Base-by-base conservation (phyloP, 176 grass and related monocot genomes). In the Musa schizocarpa region DNA sequence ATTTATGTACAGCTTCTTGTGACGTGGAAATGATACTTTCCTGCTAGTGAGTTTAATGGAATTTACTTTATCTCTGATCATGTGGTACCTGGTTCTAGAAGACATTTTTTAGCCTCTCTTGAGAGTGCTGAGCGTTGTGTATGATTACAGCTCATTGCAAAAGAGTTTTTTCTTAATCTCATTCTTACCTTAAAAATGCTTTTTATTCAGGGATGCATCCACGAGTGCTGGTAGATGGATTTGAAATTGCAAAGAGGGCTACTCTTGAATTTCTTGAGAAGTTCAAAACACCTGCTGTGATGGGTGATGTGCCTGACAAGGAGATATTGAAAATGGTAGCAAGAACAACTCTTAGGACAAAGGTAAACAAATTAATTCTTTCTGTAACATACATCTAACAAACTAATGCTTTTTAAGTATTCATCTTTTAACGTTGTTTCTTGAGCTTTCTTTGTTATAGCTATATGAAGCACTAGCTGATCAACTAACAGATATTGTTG, bases 231-330 rank as follows among this genome's bases (percentile, higher is more conserved):
- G 95, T 99, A 77, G 95, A 99, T 76, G 95, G 95, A 3, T 99
- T 99, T 20, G 95, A 99, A 73, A 86, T 99, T 91, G 88, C 84
- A 55, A 99, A 99, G 81, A 87, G 74, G 80, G 90, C 95, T 55
- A 86, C 82, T 59, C 90, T 99, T 86, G 95, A 99, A 63, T 99
- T 99, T 87, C 90, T 99, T 0, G 95, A 94, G 64, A 94, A 89
- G 74, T 99, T 99, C 63, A 99, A 91, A 80, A 92, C 82, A 48
- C 54, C 82, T 67, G 86, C 91, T 50, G 76, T 94, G 63, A 99
- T 89, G 48, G 95, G 95, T 24, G 86, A 94, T 25, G 76, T 84
- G 19, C 95, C 95, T 13, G 90, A 99, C 69, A 91, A 80, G 80
- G 95, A 99, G 16, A 99, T 93, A 27, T 78, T 99, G 88, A 91